Evolutionary conservation across 352 stramenopile genomes (phyloP).

Genomic region (Globisporangium camurandrum): DNA sequence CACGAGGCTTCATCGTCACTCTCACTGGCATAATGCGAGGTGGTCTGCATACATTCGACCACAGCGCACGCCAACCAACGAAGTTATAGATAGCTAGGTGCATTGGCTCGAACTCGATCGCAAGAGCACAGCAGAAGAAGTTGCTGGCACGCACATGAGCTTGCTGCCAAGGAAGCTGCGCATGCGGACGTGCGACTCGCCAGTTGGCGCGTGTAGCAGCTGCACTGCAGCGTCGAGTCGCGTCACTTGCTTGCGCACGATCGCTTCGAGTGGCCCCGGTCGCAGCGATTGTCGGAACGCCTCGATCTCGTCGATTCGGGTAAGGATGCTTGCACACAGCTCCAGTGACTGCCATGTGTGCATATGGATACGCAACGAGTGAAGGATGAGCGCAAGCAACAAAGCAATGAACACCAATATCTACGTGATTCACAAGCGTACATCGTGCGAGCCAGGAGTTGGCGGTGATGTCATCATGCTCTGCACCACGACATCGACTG

Average conservation of each 20-base stretch:
- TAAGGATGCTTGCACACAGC: conserved; percentile 26
- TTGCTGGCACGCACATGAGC: neutral
- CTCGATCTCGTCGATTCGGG: conserved; percentile 36
- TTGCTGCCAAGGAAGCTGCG: conserved; percentile 6
- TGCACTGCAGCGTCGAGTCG: conserved; percentile 25
- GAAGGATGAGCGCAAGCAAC: neutral
- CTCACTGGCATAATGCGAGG: conserved; percentile 1
- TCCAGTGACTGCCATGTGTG: conserved; percentile 17
- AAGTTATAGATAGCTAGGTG: neutral
- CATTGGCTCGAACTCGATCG: neutral
- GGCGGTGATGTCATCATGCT: conserved; percentile 7
- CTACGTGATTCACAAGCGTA: neutral
- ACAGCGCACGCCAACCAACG: too few relatives aligned
- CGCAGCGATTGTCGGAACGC: conserved; percentile 30
- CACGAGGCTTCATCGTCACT: conserved; percentile 9
- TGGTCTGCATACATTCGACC: neutral
- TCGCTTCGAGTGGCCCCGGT: conserved; percentile 32
- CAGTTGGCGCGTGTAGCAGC: conserved; percentile 15
- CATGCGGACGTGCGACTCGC: neutral
- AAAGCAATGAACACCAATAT: neutral
- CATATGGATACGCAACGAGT: neutral
- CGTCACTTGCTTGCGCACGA: conserved; percentile 39
- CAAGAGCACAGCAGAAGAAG: neutral
- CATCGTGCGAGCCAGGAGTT: conserved; percentile 3
- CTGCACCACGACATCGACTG: conserved; percentile 12